Evolutionary conservation across 83 land plant species (phyloP).

Genomic region (Picea engelmannii): DNA sequence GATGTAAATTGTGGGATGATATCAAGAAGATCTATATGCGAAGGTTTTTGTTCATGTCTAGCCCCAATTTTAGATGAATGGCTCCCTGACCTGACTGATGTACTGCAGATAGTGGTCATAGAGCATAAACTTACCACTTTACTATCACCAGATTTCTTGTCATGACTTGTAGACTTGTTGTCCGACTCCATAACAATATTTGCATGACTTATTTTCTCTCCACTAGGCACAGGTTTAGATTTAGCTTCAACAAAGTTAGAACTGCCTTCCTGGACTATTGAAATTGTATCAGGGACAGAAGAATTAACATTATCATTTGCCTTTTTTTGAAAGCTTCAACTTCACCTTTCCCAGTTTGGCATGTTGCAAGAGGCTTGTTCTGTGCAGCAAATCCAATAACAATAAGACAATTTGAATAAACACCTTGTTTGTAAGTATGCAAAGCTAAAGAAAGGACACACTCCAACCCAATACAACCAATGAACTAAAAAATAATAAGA

Average conservation of each 20-base stretch:
- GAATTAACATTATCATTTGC: neutral
- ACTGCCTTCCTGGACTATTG: neutral
- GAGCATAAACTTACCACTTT: neutral
- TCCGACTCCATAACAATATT: neutral
- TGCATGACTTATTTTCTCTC: neutral
- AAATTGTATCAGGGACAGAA: neutral
- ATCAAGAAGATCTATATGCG: slow-evolving; percentile 8
- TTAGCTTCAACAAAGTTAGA: neutral
- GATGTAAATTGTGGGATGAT: slow-evolving; percentile 16
- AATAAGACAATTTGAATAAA: too few relatives aligned
- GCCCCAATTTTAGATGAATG: neutral
- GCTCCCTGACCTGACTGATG: neutral
- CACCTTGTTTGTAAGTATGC: too few relatives aligned
- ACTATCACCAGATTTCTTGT: neutral
- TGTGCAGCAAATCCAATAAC: neutral
- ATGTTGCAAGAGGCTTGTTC: neutral
- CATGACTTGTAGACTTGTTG: neutral
- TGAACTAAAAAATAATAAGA: too few relatives aligned
- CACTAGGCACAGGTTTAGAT: neutral
- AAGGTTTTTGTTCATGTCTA: slow-evolving; percentile 14
- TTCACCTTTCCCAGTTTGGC: slow-evolving; percentile 4
- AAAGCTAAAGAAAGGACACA: too few relatives aligned
- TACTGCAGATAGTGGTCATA: neutral
- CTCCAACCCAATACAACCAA: too few relatives aligned
- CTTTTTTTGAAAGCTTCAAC: neutral